phyloP scores from a whole-genome alignment of 2,329 filamentous ascomycete species.

The Xylaria sp. region DNA sequence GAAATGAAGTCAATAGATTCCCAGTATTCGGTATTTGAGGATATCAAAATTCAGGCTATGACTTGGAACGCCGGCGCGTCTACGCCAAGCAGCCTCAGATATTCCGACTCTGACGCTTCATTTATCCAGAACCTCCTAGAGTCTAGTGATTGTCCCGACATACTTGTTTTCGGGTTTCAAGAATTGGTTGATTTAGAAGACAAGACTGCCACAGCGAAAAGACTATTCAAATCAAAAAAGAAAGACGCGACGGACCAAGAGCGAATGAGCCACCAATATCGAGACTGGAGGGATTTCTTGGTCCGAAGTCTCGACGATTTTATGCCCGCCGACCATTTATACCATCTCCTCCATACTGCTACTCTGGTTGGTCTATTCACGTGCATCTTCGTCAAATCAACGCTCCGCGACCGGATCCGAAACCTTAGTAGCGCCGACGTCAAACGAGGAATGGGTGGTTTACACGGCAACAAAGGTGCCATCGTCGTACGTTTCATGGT shows the following conservation, averaged over 20 bases:
- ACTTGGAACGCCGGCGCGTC: constrained; percentile 99
- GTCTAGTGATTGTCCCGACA: constrained; percentile 82
- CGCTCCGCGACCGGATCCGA: constrained; percentile 78
- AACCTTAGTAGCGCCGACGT: constrained; percentile 84
- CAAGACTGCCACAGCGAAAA: constrained; percentile 97
- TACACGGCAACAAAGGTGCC: constrained; percentile 97
- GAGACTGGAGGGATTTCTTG: constrained; percentile 94
- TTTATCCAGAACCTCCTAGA: constrained; percentile 87
- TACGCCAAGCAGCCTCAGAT: constrained; percentile 84
- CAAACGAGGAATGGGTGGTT: constrained; percentile 94
- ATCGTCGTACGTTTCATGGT: constrained; percentile 91
- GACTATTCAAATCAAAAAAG: constrained; percentile 91
- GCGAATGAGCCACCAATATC: constrained; percentile 96
- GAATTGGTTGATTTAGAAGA: constrained; percentile 98
- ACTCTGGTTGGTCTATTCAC: constrained; percentile 95
- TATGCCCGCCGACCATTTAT: constrained; percentile 80
- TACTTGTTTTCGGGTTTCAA: constrained; percentile 96
- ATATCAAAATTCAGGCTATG: constrained; percentile 82
- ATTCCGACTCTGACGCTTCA: constrained; percentile 73
- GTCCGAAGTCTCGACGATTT: constrained; percentile 84
- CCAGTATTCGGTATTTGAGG: constrained; percentile 86
- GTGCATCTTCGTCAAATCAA: constrained; percentile 91
- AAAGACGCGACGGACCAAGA: constrained; percentile 79
- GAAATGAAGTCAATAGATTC: constrained; percentile 87
- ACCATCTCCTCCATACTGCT: constrained; percentile 87